Evolutionary conservation across 257 asterid genomes (phyloP).

Genomic region (Paraleonurus japonicus): DNA sequence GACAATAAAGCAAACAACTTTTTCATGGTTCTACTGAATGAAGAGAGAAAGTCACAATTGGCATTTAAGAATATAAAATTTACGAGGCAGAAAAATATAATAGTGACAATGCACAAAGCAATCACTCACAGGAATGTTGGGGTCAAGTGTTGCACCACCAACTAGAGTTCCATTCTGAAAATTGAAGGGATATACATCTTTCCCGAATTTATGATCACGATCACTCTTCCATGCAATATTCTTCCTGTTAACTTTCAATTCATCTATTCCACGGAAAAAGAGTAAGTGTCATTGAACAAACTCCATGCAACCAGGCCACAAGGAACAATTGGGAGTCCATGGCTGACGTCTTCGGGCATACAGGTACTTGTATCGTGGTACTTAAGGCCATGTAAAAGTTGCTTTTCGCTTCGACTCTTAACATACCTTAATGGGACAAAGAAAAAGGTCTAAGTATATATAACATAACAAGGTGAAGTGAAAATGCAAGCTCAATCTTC

Average conservation of each 20-base stretch:
- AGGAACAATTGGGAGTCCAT: constrained; percentile 71
- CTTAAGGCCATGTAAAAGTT: constrained; percentile 55
- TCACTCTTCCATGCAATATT: constrained; percentile 82
- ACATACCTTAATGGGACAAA: constrained; percentile 51
- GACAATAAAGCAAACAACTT: background rate
- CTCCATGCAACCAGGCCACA: constrained; percentile 89
- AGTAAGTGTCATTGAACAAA: constrained; percentile 68
- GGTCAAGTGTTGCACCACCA: constrained; percentile 76
- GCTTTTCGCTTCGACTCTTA: constrained; percentile 71
- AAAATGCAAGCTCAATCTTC: background rate
- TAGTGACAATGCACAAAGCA: background rate
- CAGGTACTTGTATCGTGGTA: constrained; percentile 52
- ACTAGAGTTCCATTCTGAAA: constrained; percentile 67
- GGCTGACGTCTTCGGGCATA: constrained; percentile 51
- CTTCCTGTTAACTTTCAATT: constrained; percentile 54
- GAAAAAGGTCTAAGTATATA: constrained; percentile 19
- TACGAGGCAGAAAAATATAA: background rate
- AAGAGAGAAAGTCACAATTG: background rate
- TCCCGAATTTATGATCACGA: constrained; percentile 75
- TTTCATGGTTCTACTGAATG: background rate
- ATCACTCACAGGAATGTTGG: constrained; percentile 57
- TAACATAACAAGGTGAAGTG: background rate
- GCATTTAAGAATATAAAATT: constrained; percentile 11
- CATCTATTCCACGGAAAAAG: constrained; percentile 55
- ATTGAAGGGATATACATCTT: constrained; percentile 65